Base-by-base conservation (phyloP, 768 basidiomycete genomes). In the Saitozyma podzolica region DNA sequence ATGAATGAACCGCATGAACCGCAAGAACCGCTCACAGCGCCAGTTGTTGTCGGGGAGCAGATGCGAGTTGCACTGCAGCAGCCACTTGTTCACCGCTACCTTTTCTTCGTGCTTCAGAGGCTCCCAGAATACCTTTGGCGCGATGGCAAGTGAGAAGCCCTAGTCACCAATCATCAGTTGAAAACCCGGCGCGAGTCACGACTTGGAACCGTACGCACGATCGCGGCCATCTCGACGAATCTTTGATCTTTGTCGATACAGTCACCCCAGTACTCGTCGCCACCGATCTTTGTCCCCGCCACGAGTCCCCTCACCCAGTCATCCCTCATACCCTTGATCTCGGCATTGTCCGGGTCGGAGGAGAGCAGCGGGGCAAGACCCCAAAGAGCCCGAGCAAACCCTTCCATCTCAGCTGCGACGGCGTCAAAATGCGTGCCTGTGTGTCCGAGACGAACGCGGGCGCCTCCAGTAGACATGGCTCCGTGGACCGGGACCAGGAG, bases 161-260 rank as follows among this genome's bases (percentile, higher is more conserved):
- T 72, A 37, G 3, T 19, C 14, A 11, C 39, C 49, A 50, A n/a
- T 20, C 9, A 47, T 20, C 17, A 42, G 6, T 9, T 17, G 14
- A 45, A 43, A 7, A 40, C 8, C 43, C 40, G 9, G 29, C 1
- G 19, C 29, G 1, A 47, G 45, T 14, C 17, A 16, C 6, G 3
- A 2, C 3, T 43, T 2, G 17, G 13, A 14, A 41, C 40, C 54
- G 19, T 9, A 67, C 70, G 45, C 62, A 73, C 89, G 63, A 89
- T 87, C 5, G 88, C 85, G 56, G 86, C 86, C 79, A 88, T 88
- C 76, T 89, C 89, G 0, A 89, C 89, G 87, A 89, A 89, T 40
- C 88, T 80, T 78, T 89, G 88, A 78, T 89, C 88, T 73, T 84
- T 86, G 72, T 87, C 83, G 51, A 83, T 82, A 84, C 87, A 88